Base-by-base conservation (phyloP, 768 basidiomycete genomes). In the Rhodotorula babjevae region DNA sequence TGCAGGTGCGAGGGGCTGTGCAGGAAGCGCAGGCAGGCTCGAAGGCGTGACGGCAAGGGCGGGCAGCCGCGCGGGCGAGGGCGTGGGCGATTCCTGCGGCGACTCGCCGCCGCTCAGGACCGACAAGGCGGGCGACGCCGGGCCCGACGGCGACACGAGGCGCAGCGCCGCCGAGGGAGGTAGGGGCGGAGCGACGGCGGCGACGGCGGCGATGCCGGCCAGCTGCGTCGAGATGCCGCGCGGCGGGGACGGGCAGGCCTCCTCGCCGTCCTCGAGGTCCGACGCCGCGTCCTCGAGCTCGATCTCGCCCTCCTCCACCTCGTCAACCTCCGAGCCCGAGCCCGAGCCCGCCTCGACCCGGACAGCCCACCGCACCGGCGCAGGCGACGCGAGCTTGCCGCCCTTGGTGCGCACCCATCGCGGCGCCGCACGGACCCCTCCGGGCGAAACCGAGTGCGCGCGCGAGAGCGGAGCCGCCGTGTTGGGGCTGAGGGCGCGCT, bases 391-490 rank as follows among this genome's bases (percentile, higher is more conserved):
- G 2, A 53, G 0, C 42, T 19, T 25, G 12, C 67, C 44, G 9
- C 40, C 33, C 55, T 60, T 67, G 2, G 60, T 61, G 55, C 50
- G 62, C 21, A 66, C 47, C 70, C 65, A 66, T 4, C 61, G 8
- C 27, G 61, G 65, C 36, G 44, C 65, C 11, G 65, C 55, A 2
- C 31, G 25, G 44, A 5, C 27, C n/a, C 58, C 6, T 33, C 46
- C 46, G 21, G 68, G 68, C n/a, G 68, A 69, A 14, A 52, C 36
- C 12, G 70, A 67, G 0, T 64, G 58, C 15, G 63, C 55, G 27
- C 64, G 64, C 44, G 23, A 5, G 42, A 11, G 12, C 44, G 36
- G 9, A 9, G 36, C 36, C 5, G 19, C 29, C 10, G 33, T 10
- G 23, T 9, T 31, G 7, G 64, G 64, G 33, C 46, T 50, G 19